phyloP scores from a whole-genome alignment of 495 filamentous ascomycete genomes.

The Lineolata rhizophorae region DNA sequence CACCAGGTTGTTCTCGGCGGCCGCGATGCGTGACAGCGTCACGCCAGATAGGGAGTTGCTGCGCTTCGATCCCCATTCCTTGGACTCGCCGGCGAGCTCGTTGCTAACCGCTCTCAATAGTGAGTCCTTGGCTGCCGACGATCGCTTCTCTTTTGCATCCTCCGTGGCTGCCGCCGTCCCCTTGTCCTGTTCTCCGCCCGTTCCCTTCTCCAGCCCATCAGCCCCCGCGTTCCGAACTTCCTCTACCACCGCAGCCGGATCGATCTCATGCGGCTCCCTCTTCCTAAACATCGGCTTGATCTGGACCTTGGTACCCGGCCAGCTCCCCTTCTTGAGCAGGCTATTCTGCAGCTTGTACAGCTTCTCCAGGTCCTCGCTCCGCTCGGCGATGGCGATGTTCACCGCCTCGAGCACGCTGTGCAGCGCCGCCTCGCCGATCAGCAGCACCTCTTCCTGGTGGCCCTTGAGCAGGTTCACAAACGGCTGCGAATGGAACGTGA shows the following conservation, averaged over 20 bases:
- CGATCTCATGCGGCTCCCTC: constrained; percentile 36
- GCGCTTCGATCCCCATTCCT: constrained; percentile 18
- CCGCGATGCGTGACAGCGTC: constrained; percentile 74
- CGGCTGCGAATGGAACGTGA: constrained; percentile 91
- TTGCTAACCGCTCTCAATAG: too few species aligned
- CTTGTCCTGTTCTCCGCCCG: neutral
- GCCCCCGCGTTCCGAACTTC: neutral
- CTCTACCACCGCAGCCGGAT: constrained; percentile 4
- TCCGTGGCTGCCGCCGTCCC: neutral
- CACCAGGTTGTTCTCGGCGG: constrained; percentile 68
- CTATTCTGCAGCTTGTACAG: constrained; percentile 64
- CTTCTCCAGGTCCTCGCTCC: constrained; percentile 68
- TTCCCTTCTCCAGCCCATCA: constrained; percentile 1
- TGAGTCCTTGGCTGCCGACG: too few species aligned
- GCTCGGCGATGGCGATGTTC: constrained; percentile 48
- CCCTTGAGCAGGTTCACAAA: constrained; percentile 88
- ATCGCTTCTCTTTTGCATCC: neutral
- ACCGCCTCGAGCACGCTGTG: constrained; percentile 74
- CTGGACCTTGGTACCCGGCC: constrained; percentile 93
- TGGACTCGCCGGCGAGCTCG: constrained; percentile 1
- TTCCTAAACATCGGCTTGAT: constrained; percentile 98
- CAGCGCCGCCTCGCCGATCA: constrained; percentile 81
- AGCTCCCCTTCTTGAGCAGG: constrained; percentile 72
- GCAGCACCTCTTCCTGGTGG: constrained; percentile 86
- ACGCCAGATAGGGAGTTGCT: constrained; percentile 70